Conservation (phyloP, 176 grass and related monocot species). For the Hsuehochloa calcarea region DNA sequence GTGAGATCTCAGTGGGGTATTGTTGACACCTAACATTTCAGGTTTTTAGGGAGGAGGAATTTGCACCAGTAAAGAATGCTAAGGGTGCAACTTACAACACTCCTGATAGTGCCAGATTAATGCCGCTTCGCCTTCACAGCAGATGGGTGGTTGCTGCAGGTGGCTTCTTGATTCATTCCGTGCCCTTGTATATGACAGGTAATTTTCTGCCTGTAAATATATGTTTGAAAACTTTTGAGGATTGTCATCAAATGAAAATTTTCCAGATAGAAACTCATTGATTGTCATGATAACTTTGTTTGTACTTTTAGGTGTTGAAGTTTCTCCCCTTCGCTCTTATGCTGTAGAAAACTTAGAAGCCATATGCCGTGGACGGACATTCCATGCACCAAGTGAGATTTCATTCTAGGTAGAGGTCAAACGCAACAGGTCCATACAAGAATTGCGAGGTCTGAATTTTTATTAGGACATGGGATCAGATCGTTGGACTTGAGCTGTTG, state of each 20-base stretch:
- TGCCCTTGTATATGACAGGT: slow-evolving; percentile 85
- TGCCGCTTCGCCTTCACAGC: slow-evolving; percentile 92
- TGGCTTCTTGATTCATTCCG: slow-evolving; percentile 85
- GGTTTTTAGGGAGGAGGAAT: slow-evolving; percentile 90
- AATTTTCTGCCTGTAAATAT: slow-evolving; percentile 18
- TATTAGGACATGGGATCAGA: slow-evolving; percentile 1
- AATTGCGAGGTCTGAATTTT: slow-evolving; percentile 31
- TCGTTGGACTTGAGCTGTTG: slow-evolving; percentile 28
- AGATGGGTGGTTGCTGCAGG: slow-evolving; percentile 90
- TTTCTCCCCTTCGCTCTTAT: slow-evolving; percentile 80
- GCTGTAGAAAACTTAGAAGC: slow-evolving; percentile 76
- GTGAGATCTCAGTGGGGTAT: neutral
- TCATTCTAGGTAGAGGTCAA: slow-evolving; percentile 44
- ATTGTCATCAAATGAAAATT: neutral
- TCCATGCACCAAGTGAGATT: slow-evolving; percentile 89
- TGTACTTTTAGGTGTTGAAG: slow-evolving; percentile 59
- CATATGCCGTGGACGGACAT: slow-evolving; percentile 69
- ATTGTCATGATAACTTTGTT: neutral
- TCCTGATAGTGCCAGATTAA: slow-evolving; percentile 68
- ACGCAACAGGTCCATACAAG: slow-evolving; percentile 19
- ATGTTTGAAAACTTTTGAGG: neutral
- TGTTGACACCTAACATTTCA: slow-evolving; percentile 29
- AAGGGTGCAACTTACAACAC: slow-evolving; percentile 78
- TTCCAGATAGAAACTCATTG: neutral
- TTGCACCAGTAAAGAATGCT: slow-evolving; percentile 94